Percentiles rank a stretch among this genome's conserved stretches.
phyloP scores from a whole-genome alignment of 2,329 filamentous ascomycete species.

The Fusarium zealandicum region DNA sequence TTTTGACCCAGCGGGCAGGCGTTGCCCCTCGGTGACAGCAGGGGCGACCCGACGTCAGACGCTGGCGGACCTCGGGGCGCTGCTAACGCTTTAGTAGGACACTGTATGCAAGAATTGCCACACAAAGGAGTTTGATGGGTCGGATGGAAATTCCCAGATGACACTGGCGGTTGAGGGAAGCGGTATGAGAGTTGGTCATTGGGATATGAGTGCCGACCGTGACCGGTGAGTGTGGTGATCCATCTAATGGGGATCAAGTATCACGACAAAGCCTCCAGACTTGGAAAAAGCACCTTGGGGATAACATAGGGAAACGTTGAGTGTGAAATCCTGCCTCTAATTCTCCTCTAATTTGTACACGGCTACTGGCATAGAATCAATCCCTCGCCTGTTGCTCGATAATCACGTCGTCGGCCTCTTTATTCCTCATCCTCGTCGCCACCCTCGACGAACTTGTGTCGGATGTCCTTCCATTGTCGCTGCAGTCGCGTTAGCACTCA shows the following conservation, averaged over 20 bases:
- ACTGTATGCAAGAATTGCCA: neutral
- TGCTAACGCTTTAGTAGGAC: neutral
- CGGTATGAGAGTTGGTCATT: neutral
- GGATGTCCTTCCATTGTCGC: constrained; percentile 99
- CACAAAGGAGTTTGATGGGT: neutral
- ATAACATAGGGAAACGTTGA: constrained; percentile 26
- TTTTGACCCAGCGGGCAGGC: constrained; percentile 16
- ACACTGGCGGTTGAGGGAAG: neutral
- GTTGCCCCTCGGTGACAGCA: constrained; percentile 35
- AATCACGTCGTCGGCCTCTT: constrained; percentile 20
- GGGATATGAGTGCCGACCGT: neutral
- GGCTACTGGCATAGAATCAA: constrained; percentile 42
- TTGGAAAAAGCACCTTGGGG: neutral
- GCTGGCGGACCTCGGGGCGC: constrained; percentile 6
- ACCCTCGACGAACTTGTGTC: constrained; percentile 80
- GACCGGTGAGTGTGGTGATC: neutral
- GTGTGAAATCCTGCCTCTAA: constrained; percentile 40
- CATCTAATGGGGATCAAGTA: neutral
- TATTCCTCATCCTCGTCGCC: constrained; percentile 57
- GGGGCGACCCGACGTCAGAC: constrained; percentile 35
- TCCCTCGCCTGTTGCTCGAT: constrained; percentile 30
- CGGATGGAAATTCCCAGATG: constrained; percentile 6
- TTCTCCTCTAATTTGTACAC: constrained; percentile 46
- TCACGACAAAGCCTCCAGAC: neutral
- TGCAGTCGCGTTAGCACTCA: constrained; percentile 51